Base-by-base conservation (phyloP, 78 protist genomes). In the Cavenderia fasciculata region DNA sequence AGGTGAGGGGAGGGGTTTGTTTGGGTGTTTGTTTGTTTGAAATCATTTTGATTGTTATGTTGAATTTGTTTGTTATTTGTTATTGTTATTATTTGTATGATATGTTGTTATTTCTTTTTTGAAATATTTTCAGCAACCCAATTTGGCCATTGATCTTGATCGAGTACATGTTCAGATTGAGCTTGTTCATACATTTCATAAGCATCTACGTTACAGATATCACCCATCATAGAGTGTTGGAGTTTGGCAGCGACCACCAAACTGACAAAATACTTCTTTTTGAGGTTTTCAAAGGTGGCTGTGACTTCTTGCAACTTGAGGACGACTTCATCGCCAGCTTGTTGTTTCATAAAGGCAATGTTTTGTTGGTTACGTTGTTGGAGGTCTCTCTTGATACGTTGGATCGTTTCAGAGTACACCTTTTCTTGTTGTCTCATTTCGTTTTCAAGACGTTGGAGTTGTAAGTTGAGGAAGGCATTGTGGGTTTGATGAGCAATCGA, bases 401-500 rank as follows among this genome's bases (percentile, higher is more conserved):
- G 90, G 57, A 82, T 82, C 27, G 90, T 82, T 3, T 82, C 90
- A 21, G 27, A 40, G 54, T 82, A 82, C 8, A 82, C 90, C 16
- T 82, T 82, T 63, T 82, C 90, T 68, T 82, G 90, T 51, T 59
- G 44, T 56, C 66, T 65, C 73, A 68, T 82, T 46, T 82, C 90
- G 43, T 29, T 65, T 59, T 82, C 90, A 2, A 82, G 41, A 44
- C 90, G 43, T 56, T 82, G 90, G 8, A 82, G 62, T 49, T 82
- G 90, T 4, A 70, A 51, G 33, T 68, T 68, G 3, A 82, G 54
- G 34, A 82, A 82, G 10, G 90, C 90, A 43, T 82, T 82, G 33
- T 82, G 90, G 33, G 90, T 68, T 57, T 82, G 90, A 82, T 82
- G 90, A 4, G 90, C 90, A 36, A 82, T 82, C 29, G 90, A 82